phyloP scores from a whole-genome alignment of 2,329 filamentous ascomycete species.

The Thelonectria olida region DNA sequence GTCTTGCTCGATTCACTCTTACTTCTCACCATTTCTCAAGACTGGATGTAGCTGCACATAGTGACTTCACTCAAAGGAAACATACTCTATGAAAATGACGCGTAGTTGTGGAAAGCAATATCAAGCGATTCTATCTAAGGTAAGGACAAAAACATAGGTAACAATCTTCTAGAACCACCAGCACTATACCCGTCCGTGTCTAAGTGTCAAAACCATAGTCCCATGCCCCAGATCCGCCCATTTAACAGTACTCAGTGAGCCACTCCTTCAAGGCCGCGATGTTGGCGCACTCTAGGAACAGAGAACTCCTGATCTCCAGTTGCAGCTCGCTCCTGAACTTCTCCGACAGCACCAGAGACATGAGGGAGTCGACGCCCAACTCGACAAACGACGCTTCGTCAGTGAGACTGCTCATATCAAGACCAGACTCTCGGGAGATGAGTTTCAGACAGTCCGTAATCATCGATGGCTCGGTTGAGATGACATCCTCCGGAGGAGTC shows the following conservation, averaged over 20 bases:
- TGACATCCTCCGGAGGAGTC: neutral
- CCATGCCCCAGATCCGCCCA: too few species aligned
- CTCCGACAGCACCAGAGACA: neutral
- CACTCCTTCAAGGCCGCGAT: neutral
- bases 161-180: too few species aligned
- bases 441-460: neutral
- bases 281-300: neutral
- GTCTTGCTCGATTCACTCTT: neutral
- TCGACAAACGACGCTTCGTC: neutral
- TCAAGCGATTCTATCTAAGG: too few species aligned
- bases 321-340: neutral
- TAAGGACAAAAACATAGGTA: too few species aligned
- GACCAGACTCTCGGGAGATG: neutral
- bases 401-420: neutral
- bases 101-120: too few species aligned
- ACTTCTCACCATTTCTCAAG: too few species aligned
- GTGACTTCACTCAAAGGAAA: too few species aligned
- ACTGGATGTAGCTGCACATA: too few species aligned
- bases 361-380: neutral
- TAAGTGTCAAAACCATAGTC: too few species aligned
- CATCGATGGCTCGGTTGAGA: neutral
- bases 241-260: too few species aligned
- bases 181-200: too few species aligned
- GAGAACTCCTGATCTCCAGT: neutral
- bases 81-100: too few species aligned